A percentile compares a stretch with the other conserved stretches of the same genome.
Evolutionary conservation across 768 basidiomycete genomes (phyloP).

Genomic region (Cystofilobasidium macerans): DNA sequence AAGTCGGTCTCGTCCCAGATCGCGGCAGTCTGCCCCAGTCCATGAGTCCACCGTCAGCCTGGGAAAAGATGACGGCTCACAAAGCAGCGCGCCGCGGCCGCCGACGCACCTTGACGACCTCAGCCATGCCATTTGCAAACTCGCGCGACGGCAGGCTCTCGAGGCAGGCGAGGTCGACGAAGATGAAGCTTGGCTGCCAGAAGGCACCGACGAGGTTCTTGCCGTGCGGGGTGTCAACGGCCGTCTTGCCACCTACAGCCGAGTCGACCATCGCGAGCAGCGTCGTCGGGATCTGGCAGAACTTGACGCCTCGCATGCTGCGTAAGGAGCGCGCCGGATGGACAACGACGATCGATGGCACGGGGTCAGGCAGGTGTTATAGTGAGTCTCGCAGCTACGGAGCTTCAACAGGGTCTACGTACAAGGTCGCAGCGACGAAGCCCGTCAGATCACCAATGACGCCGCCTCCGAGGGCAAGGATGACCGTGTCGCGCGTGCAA

Average conservation of each 20-base stretch:
- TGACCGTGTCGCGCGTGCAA: slow-evolving; percentile 85
- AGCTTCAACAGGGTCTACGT: slow-evolving; percentile 37
- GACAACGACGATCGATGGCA: no score
- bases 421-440: slow-evolving; percentile 96
- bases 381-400: not conserved
- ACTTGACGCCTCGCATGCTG: slow-evolving; percentile 93
- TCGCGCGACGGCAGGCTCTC: slow-evolving; percentile 84
- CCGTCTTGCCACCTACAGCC: slow-evolving; percentile 93
- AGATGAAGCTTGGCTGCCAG: slow-evolving; percentile 95
- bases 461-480: slow-evolving; percentile 88
- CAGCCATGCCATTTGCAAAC: slow-evolving; percentile 98
- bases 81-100: not conserved
- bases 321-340: not conserved
- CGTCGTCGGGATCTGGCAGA: slow-evolving; percentile 93
- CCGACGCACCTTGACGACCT: slow-evolving; percentile 72
- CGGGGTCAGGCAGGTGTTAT: no score
- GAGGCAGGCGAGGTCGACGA: slow-evolving; percentile 92
- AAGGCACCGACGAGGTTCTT: slow-evolving; percentile 98
- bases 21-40: slow-evolving; percentile 68
- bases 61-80: not conserved
- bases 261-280: slow-evolving; percentile 98
- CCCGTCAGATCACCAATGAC: slow-evolving; percentile 95
- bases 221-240: slow-evolving; percentile 95
- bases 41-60: not conserved
- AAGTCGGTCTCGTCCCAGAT: slow-evolving; percentile 94